Evolutionary conservation across 257 asterid genomes (phyloP), one percentile per base, ranked within the genome.

Genomic region (Nicotiana paniculata): DNA sequence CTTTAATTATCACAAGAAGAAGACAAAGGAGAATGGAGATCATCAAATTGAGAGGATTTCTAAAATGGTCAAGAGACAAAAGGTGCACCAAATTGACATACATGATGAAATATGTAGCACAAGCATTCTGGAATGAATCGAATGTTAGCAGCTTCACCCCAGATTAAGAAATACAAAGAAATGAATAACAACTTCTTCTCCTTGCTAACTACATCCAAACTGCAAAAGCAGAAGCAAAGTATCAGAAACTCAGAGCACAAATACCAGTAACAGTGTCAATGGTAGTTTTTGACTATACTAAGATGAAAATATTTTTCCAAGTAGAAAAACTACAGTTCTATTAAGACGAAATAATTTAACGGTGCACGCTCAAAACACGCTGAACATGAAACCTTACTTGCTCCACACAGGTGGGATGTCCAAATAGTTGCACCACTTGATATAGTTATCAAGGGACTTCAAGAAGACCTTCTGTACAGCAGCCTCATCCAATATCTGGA

Each of bases 91-190:
- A 69, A 74, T 65, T 64, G 68, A 92, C 97, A 81, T 90, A 96
- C 99, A 83, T 94, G 97, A 87, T 96, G 98, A 89, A 96, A 94
- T 81, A 96, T 96, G 95, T 96, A 96, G 94, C 99, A 96, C 88
- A 96, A 85, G 93, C 99, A 96, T 90, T 96, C 99, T 54, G 99
- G 99, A 87, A 96, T 93, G 91, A 94, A 96, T 83, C 99, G 97
- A 81, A 93, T 84, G 88, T 96, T 96, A 61, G 98, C 90, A 63
- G 97, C 97, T 93, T 96, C 99, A 77, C 99, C 99, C 99, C 99
- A 96, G 77, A 96, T 94, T 79, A 96, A 86, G 89, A 90, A 96
- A 86, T 92, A 96, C 89, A 96, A 81, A 0, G 97, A 93, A 88
- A 93, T 82, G 80, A 92, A 89, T 80, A 96, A 70, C 93, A 96